Conservation (phyloP, 2,329 filamentous ascomycete genomes). For the Claviceps paspali region DNA sequence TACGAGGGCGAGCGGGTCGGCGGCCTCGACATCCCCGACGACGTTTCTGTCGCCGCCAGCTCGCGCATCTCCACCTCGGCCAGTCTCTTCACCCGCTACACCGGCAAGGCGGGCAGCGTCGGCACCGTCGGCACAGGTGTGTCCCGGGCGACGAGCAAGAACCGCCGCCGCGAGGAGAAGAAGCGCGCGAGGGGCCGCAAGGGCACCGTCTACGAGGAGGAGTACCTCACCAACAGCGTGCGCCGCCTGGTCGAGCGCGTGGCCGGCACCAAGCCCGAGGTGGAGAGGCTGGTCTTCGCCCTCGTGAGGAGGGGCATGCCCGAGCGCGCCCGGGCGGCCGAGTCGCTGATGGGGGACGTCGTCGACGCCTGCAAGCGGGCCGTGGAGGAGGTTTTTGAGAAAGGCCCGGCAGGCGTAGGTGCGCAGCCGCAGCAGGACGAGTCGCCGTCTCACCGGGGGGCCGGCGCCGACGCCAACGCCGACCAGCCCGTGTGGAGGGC, state of each 20-base stretch:
- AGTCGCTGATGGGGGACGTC: slow-evolving; percentile 59
- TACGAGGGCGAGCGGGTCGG: slow-evolving; percentile 60
- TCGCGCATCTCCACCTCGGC: slow-evolving; percentile 69
- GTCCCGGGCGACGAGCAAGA: slow-evolving; percentile 72
- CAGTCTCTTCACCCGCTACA: slow-evolving; percentile 89
- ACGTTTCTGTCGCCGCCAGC: slow-evolving; percentile 72
- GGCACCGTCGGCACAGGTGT: slow-evolving; percentile 59
- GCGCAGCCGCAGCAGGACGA: too few species aligned
- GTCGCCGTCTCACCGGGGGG: too few species aligned
- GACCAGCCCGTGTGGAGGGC: slow-evolving; percentile 18
- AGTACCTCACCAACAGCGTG: slow-evolving; percentile 85
- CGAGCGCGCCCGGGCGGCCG: slow-evolving; percentile 68
- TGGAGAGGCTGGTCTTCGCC: slow-evolving; percentile 58
- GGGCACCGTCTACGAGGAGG: slow-evolving; percentile 94
- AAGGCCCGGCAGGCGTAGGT: too few species aligned
- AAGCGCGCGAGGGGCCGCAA: slow-evolving; percentile 92
- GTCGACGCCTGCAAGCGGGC: slow-evolving; percentile 51
- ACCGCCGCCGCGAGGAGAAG: slow-evolving; percentile 77
- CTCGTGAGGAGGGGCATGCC: slow-evolving; percentile 71
- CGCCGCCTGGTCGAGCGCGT: slow-evolving; percentile 70
- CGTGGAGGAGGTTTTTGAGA: slow-evolving; percentile 60
- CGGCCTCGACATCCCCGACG: slow-evolving; percentile 67
- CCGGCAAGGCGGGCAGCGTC: slow-evolving; percentile 47
- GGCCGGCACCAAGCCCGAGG: slow-evolving; percentile 56
- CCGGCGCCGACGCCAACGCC: too few species aligned